A percentile compares a stretch with the other conserved stretches of the same genome.
Conservation (phyloP, 208 protist genomes). For the Borovskyia barvae region DNA sequence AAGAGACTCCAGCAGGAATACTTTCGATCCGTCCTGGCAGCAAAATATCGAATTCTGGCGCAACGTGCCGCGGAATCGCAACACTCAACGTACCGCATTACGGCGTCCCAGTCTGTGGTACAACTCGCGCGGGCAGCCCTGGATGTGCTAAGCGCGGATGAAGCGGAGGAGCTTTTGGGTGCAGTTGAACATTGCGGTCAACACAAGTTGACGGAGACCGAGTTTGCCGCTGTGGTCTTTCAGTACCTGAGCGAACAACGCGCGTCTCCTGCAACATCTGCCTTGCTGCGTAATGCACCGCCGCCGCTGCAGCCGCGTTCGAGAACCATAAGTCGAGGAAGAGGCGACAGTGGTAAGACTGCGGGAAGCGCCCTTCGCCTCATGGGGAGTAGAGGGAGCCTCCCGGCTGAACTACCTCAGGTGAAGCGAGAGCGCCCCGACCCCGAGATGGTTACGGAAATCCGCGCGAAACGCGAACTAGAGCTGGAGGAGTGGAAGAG, state of each 20-base stretch:
- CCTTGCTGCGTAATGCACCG: slow-evolving; percentile 8
- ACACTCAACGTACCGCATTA: slow-evolving; percentile 24
- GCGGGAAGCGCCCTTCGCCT: slow-evolving; percentile 8
- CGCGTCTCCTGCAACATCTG: slow-evolving; percentile 1
- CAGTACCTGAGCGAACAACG: slow-evolving; percentile 8
- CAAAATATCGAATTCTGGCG: slow-evolving; percentile 60
- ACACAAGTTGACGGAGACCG: slow-evolving; percentile 28
- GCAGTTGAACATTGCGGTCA: slow-evolving; percentile 40
- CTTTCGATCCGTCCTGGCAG: slow-evolving; percentile 35
- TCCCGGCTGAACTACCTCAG: slow-evolving; percentile 6
- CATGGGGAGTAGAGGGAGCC: slow-evolving; percentile 8
- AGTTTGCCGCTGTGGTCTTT: slow-evolving; percentile 48
- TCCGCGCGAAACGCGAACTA: slow-evolving; percentile 34
- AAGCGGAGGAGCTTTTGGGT: slow-evolving; percentile 58
- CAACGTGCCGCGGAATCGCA: slow-evolving; percentile 13
- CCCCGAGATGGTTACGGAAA: slow-evolving; percentile 36
- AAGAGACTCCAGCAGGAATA: slow-evolving; percentile 38
- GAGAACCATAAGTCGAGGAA: too few species aligned
- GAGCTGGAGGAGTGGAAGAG: slow-evolving; percentile 35
- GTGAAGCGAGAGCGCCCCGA: slow-evolving; percentile 46
- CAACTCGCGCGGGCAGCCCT: slow-evolving; percentile 52
- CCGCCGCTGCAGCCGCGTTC: slow-evolving; percentile 2
- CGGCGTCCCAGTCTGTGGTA: slow-evolving; percentile 37
- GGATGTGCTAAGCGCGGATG: slow-evolving; percentile 49
- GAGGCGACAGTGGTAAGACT: slow-evolving; percentile 21